These are phyloP conservation scores for Calonectria montana DNA, from an alignment of 2,329 filamentous ascomycete genomes.

Conservation along the genomic window DNA sequence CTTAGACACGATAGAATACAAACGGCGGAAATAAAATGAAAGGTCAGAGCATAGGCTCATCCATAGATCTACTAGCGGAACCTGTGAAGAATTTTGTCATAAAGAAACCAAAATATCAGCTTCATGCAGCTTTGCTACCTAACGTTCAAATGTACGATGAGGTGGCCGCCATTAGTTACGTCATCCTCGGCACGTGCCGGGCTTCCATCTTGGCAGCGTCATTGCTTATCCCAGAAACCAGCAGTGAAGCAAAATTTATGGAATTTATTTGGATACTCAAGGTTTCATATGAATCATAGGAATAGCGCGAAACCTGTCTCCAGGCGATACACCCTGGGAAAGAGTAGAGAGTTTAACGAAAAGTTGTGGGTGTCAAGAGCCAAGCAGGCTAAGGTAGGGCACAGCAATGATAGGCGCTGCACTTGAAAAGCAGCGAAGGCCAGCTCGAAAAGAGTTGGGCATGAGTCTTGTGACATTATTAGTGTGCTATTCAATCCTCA, in stretches of 20 bases:
- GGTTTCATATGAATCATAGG: slow-evolving; percentile 2
- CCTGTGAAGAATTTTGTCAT: neutral
- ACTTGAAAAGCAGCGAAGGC: neutral
- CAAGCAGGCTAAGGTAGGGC: neutral
- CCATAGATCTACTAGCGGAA: neutral
- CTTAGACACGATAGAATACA: slow-evolving; percentile 6
- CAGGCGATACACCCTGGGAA: neutral
- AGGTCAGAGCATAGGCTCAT: neutral
- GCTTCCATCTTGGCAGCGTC: slow-evolving; percentile 39
- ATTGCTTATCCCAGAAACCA: slow-evolving; percentile 22
- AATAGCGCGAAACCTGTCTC: neutral
- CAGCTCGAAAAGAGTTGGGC: neutral
- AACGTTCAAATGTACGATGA: slow-evolving; percentile 25
- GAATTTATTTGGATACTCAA: neutral
- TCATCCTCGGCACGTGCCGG: slow-evolving; percentile 40
- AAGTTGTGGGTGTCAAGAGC: neutral
- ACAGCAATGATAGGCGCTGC: neutral
- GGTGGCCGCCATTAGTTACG: slow-evolving; percentile 36
- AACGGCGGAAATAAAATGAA: slow-evolving; percentile 6
- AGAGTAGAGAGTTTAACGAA: neutral
- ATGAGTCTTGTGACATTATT: neutral
- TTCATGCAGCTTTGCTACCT: slow-evolving; percentile 3
- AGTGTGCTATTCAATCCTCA: neutral
- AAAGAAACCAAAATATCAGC: neutral
- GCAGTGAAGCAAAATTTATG: neutral